Conservation (phyloP, 2,329 filamentous ascomycete species). For the Sporothrix brunneoviolacea region DNA sequence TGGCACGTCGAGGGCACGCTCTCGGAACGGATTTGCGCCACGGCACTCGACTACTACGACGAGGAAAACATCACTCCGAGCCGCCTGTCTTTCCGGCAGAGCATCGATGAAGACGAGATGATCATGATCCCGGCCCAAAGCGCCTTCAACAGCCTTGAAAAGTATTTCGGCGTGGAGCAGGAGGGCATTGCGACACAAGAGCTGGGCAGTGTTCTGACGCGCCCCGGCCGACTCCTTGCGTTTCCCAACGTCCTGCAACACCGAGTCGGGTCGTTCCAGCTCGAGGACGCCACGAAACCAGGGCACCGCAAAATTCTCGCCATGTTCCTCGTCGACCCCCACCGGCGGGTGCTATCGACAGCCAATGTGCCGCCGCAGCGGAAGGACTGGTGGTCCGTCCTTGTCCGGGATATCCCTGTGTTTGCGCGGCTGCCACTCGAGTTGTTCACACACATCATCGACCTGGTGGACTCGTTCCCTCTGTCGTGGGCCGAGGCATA, state of each 20-base stretch:
- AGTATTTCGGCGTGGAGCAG: slow-evolving; percentile 20
- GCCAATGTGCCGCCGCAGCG: slow-evolving; percentile 34
- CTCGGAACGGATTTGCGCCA: slow-evolving; percentile 51
- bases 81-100: slow-evolving; percentile 35
- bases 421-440: slow-evolving; percentile 21
- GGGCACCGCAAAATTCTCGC: slow-evolving; percentile 52
- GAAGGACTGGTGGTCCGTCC: slow-evolving; percentile 29
- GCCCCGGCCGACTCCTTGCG: slow-evolving; percentile 36
- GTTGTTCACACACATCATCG: slow-evolving; percentile 22
- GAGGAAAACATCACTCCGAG: slow-evolving; percentile 42
- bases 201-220: slow-evolving; percentile 34
- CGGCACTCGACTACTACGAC: slow-evolving; percentile 49
- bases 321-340: slow-evolving; percentile 53
- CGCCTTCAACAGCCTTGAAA: slow-evolving; percentile 13
- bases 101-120: slow-evolving; percentile 16
- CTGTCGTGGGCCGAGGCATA: slow-evolving; percentile 23
- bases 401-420: background rate
- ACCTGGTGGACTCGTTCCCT: slow-evolving; percentile 20
- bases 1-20: slow-evolving; percentile 34
- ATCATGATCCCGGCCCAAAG: slow-evolving; percentile 12
- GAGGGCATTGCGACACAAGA: slow-evolving; percentile 29
- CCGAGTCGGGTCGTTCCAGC: slow-evolving; percentile 41
- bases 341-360: slow-evolving; percentile 40
- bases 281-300: slow-evolving; percentile 41
- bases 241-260: slow-evolving; percentile 43